Conservation (phyloP, 2,329 filamentous ascomycete genomes). For the Botrytis tulipae region DNA sequence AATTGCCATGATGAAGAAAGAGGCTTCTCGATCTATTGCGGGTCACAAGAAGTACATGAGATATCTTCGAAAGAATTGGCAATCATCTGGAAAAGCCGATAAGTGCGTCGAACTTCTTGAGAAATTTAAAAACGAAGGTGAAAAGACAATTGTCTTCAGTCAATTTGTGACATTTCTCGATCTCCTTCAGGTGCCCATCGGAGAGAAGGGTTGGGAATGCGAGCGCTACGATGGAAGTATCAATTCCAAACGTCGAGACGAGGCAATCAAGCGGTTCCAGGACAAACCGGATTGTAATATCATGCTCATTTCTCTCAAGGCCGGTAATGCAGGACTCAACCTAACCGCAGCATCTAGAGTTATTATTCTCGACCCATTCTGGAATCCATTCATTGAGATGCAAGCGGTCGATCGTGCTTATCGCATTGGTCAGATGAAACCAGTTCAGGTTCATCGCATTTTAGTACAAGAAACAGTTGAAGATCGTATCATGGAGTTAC, state of each 20-base stretch:
- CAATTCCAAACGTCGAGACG: slow-evolving; percentile 62
- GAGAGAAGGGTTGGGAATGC: slow-evolving; percentile 50
- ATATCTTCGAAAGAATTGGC: slow-evolving; percentile 69
- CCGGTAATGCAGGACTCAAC: slow-evolving; percentile 83
- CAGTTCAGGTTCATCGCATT: slow-evolving; percentile 78
- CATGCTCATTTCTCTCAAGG: slow-evolving; percentile 76
- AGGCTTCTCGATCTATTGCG: slow-evolving; percentile 60
- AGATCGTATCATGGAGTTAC: slow-evolving; percentile 77
- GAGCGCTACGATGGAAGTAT: slow-evolving; percentile 76
- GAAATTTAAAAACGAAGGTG: slow-evolving; percentile 45
- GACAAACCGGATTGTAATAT: slow-evolving; percentile 59
- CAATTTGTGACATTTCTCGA: slow-evolving; percentile 80
- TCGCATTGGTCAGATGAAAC: slow-evolving; percentile 74
- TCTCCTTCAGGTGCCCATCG: slow-evolving; percentile 70
- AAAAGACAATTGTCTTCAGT: slow-evolving; percentile 80
- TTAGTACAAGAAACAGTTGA: slow-evolving; percentile 78
- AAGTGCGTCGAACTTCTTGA: slow-evolving; percentile 64
- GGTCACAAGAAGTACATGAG: slow-evolving; percentile 69
- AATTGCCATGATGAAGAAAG: slow-evolving; percentile 64
- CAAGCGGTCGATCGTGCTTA: slow-evolving; percentile 89
- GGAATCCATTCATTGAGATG: slow-evolving; percentile 91
- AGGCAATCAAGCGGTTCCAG: slow-evolving; percentile 64
- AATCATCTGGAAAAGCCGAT: slow-evolving; percentile 72
- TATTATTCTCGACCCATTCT: slow-evolving; percentile 89
- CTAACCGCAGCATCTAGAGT: slow-evolving; percentile 79